Evolutionary conservation across 768 basidiomycete species (phyloP).

Genomic region (Trametopsis cervina): DNA sequence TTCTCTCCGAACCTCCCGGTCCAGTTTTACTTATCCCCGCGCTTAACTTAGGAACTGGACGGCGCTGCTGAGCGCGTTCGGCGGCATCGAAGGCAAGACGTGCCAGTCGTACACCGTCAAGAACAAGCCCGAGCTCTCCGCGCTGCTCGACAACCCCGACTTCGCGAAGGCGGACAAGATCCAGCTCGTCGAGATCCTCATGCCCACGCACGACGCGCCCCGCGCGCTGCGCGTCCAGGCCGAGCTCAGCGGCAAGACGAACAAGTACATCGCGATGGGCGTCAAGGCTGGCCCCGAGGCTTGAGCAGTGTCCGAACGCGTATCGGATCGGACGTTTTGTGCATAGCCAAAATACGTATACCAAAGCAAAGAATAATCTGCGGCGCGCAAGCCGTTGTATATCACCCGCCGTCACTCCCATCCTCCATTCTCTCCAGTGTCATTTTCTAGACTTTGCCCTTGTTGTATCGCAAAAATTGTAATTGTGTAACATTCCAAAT

Average conservation of each 20-base stretch:
- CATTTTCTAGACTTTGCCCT: too few relatives aligned
- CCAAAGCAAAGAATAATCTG: too few relatives aligned
- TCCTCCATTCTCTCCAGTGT: too few relatives aligned
- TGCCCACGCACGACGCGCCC: constrained; percentile 71
- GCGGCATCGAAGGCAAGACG: constrained; percentile 41
- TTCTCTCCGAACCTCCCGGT: neutral
- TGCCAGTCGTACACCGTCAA: constrained; percentile 60
- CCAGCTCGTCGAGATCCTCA: constrained; percentile 76
- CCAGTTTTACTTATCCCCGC: neutral
- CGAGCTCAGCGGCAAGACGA: constrained; percentile 46
- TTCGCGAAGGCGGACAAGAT: constrained; percentile 64
- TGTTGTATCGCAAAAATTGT: too few relatives aligned
- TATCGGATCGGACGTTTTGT: too few relatives aligned
- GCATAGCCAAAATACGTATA: too few relatives aligned
- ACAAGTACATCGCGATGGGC: constrained; percentile 28
- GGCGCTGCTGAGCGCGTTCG: constrained; percentile 51
- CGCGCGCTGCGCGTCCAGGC: constrained; percentile 49
- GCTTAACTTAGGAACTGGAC: constrained; percentile 66
- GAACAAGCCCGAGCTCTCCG: constrained; percentile 60
- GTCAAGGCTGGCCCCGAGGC: too few relatives aligned
- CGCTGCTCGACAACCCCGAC: constrained; percentile 51
- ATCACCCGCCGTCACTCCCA: too few relatives aligned
- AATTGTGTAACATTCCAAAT: too few relatives aligned
- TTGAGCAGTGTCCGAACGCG: too few relatives aligned
- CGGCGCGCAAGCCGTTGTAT: too few relatives aligned